Conservation (phyloP, 306 rosid species). For the Geum urbanum region DNA sequence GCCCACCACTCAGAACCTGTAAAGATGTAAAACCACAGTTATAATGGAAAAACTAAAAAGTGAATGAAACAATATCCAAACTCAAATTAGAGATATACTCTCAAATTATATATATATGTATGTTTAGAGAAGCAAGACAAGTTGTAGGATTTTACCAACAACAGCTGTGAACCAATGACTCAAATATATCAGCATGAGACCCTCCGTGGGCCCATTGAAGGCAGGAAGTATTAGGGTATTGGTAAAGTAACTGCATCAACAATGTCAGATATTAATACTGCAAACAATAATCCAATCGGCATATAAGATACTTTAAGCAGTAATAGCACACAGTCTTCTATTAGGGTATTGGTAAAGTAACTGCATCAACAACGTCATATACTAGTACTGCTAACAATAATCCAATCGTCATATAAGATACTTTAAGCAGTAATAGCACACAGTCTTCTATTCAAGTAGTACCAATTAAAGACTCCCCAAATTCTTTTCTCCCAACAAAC, state of each 20-base stretch:
- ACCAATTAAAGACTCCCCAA: not conserved
- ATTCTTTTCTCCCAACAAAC: not conserved
- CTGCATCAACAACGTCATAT: constrained; percentile 44
- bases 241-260: constrained; percentile 76
- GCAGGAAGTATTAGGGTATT: constrained; percentile 83
- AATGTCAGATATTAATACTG: constrained; percentile 26
- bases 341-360: constrained; percentile 82
- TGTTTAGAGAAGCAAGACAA: too few species aligned
- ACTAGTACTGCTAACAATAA: constrained; percentile 18
- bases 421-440: not conserved
- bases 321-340: constrained; percentile 53
- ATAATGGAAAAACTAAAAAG: too few species aligned
- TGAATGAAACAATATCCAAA: too few species aligned
- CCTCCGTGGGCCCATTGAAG: constrained; percentile 95
- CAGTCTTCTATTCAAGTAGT: not conserved
- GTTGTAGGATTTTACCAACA: constrained; percentile 17
- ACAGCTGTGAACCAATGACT: constrained; percentile 73
- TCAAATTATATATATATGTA: too few species aligned
- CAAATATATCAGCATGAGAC: constrained; percentile 74
- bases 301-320: not conserved
- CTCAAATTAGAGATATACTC: too few species aligned
- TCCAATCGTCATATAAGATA: not conserved
- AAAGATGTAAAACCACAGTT: too few species aligned
- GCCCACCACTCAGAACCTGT: too few species aligned
- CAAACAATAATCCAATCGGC: not conserved